Base-by-base conservation (phyloP, 805 yeast species). In the Metschnikowia shivogae region DNA sequence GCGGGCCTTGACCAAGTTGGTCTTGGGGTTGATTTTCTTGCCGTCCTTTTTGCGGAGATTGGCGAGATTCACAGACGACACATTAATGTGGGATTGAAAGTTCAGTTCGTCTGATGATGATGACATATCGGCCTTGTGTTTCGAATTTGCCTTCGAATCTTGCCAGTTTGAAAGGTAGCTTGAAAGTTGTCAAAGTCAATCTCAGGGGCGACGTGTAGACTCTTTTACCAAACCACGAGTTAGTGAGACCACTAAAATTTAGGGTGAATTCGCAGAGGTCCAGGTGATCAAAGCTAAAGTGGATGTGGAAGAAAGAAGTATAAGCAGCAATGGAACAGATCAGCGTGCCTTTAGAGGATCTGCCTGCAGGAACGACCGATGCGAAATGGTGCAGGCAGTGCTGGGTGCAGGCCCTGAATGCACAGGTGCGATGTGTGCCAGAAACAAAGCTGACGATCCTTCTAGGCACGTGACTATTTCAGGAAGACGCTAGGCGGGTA, bases 61-160 rank as follows among this genome's bases (percentile, higher is more conserved):
- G 34, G 64, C 68, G 29, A 65, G 50, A 50, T 62, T 53, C 33
- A 68, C 50, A 13, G 57, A 57, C 11, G 73, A 72, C 36, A 68
- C 54, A 31, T 60, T 59, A 45, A 68, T 53, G 44, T 59, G 52
- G 20, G 71, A 57, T 44, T 52, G 57, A 38, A 52, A 55, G 38
- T 49, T 48, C 28, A 62, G 70, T 14, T 66, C 71, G 24, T 68
- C 71, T 4, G 71, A 65, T 31, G 66, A 61, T 3, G 48, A 44
- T 4, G 43, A 39, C 22, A 30, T 12, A n/a, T 39, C 29, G 19
- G 28, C 24, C 42, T 27, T 34, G 8, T 22, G 26, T 22, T 22
- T 22, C 8, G 8, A 22, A 7, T 22, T 22, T 22, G 26, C 26
- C 8, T 22, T 22, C 8, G 3, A 6, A 7, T 22, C 26, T 22